Conservation (phyloP, 768 basidiomycete genomes). For the Lenzites betulinus region DNA sequence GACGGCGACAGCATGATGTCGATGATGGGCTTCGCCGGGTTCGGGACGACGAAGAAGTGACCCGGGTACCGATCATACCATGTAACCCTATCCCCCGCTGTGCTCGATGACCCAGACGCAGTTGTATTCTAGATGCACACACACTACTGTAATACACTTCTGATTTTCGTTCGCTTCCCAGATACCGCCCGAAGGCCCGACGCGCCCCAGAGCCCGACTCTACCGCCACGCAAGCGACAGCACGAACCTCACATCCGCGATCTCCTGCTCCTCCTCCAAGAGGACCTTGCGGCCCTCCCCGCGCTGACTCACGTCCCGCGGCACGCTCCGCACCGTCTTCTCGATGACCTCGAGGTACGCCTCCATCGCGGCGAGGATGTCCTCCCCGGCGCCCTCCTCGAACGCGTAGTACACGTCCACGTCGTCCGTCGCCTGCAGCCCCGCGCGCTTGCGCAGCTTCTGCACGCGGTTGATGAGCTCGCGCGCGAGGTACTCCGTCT, state of each 20-base stretch:
- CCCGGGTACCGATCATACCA: not conserved
- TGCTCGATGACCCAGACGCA: conserved; percentile 25
- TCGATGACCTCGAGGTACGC: conserved; percentile 70
- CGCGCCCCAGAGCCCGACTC: conserved; percentile 5
- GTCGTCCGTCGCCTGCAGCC: conserved; percentile 93
- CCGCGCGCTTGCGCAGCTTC: conserved; percentile 93
- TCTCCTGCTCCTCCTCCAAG: conserved; percentile 86
- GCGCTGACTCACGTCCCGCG: conserved; percentile 57
- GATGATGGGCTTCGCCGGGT: conserved; percentile 92
- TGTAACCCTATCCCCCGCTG: conserved; percentile 3
- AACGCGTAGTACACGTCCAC: conserved; percentile 86
- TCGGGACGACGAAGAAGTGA: conserved; percentile 85
- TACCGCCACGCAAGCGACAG: conserved; percentile 65
- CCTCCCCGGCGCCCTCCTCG: conserved; percentile 64
- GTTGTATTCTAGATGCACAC: conserved; percentile 32
- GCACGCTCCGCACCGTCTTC: conserved; percentile 74
- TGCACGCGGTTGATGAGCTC: conserved; percentile 93
- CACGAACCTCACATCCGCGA: conserved; percentile 76
- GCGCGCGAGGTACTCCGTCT: conserved; percentile 85
- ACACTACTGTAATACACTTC: conserved; percentile 36
- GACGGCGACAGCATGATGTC: conserved; percentile 68
- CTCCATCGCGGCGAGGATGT: conserved; percentile 62
- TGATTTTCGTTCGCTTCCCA: conserved; percentile 13
- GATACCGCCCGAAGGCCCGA: conserved; percentile 13
- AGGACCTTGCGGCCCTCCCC: conserved; percentile 52